Evolutionary conservation across 352 stramenopile genomes (phyloP).

Genomic region (Elongisporangium prolatum): DNA sequence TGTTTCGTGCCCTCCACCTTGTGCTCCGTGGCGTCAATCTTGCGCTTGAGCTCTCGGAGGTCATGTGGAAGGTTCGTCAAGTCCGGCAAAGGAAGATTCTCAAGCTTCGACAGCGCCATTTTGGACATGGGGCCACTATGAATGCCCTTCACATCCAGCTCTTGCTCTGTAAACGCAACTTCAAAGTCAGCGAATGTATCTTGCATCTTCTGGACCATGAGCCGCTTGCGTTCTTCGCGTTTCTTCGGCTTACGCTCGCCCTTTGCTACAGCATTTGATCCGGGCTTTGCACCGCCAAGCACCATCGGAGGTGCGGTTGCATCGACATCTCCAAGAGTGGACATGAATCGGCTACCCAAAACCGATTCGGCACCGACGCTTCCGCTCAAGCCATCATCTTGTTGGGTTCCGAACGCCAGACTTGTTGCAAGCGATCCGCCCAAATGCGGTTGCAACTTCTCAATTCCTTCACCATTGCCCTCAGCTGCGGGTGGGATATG

Average conservation of each 20-base stretch:
- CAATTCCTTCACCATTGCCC: not conserved
- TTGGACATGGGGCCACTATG: conserved; percentile 41
- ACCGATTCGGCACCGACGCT: conserved; percentile 7
- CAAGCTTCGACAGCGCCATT: conserved; percentile 59
- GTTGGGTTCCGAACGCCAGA: conserved; percentile 43
- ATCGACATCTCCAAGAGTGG: not conserved
- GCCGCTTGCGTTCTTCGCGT: conserved; percentile 52
- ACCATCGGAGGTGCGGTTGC: not conserved
- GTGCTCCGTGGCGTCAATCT: conserved; percentile 81
- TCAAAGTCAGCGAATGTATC: conserved; percentile 62
- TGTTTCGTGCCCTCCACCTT: conserved; percentile 87
- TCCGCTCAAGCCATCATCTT: conserved; percentile 13
- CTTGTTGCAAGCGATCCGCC: conserved; percentile 50
- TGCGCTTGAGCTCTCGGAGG: conserved; percentile 77
- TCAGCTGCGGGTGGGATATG: conserved; percentile 35
- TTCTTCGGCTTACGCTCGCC: conserved; percentile 63
- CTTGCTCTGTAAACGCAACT: conserved; percentile 62
- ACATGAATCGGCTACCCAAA: conserved; percentile 1
- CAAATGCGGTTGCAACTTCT: conserved; percentile 17
- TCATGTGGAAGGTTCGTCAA: conserved; percentile 74
- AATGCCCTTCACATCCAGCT: conserved; percentile 62
- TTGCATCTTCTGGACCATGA: conserved; percentile 64
- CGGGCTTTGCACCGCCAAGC: not conserved
- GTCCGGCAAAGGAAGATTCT: conserved; percentile 70
- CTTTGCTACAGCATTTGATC: conserved; percentile 11